Base-by-base conservation (phyloP, 177 flowering plant species). In the Telopea speciosissima region DNA sequence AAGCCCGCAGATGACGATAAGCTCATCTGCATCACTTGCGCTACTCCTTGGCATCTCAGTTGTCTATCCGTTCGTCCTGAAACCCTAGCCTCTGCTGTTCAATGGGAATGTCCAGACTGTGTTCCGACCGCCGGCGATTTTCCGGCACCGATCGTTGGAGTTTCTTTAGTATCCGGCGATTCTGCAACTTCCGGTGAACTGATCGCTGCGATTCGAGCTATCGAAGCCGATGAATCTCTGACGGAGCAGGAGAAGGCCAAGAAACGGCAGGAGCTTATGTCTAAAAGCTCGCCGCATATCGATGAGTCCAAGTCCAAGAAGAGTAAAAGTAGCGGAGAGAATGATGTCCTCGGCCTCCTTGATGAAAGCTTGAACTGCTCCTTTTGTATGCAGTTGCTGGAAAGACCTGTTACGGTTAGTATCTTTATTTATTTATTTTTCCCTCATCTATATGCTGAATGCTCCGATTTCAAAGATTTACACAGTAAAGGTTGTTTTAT, bases 51-150 rank as follows among this genome's bases (percentile, higher is more conserved):
- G 97, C 98, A 94, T 75, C 83, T 75, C 5, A 10, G 25, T 23
- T 94, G 98, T 77, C 84, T 94, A 28, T 44, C 81, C 1, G 14
- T 65, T 12, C 79, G 72, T 8, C 92, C 90, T 0, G 76, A 73
- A 62, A 72, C 76, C 73, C 76, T 89, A 3, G 77, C 82, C 8
- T 69, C 73, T 12, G 68, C 86, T 17, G 61, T 82, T 12, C 75
- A 74, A 13, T 93, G 90, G 89, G 80, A 83, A 63, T 93, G 98
- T 69, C 97, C 98, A 0, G 98, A 93, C 76, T 93, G 98, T 42
- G 65, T 85, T 17, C 31, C 23, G 11, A 21, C 31, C n/a, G 14
- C 66, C 62, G 62, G 36, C 40, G 68, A 49, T 31, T 11, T 5
- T 58, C 77, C 75, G 61, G 52, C 76, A 9, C 36, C 31, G 60